These are phyloP conservation scores for Xylaria sp. DNA, from an alignment of 495 filamentous ascomycete species.

Conservation along the genomic window DNA sequence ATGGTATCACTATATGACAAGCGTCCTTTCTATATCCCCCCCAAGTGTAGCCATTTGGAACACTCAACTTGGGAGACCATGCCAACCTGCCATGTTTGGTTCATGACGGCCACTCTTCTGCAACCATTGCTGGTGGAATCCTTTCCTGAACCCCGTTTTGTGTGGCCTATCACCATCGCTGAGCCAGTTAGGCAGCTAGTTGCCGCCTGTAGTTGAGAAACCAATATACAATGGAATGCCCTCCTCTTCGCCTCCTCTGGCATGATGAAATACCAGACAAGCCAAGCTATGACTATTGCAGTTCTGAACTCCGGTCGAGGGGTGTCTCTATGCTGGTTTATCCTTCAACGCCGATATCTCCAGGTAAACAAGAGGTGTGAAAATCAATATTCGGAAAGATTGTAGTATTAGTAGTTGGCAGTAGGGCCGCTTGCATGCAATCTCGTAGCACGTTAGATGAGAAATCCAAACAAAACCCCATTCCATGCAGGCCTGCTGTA, in stretches of 20 bases:
- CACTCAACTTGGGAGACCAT: conserved; percentile 7
- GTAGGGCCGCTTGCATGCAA: conserved; percentile 24
- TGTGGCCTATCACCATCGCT: conserved; percentile 22
- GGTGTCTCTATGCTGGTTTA: conserved; percentile 45
- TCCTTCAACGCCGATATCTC: conserved; percentile 42
- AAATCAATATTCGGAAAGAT: conserved; percentile 40
- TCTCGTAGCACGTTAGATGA: conserved; percentile 29
- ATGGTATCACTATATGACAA: conserved; percentile 17
- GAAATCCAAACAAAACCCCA: conserved; percentile 25
- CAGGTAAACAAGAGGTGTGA: conserved; percentile 40
- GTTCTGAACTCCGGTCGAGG: conserved; percentile 43
- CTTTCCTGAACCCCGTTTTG: conserved; percentile 29
- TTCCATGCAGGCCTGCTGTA: conserved; percentile 25
- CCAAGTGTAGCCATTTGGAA: conserved; percentile 1
- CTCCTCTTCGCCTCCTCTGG: conserved; percentile 11
- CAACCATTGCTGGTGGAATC: conserved; percentile 15
- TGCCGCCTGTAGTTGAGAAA: conserved; percentile 28
- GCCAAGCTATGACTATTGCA: conserved; percentile 38
- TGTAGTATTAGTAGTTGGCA: conserved; percentile 33
- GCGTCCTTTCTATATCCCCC: conserved; percentile 9
- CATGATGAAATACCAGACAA: conserved; percentile 37
- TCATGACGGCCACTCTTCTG: not conserved
- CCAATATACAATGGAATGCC: conserved; percentile 33
- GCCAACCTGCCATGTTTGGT: not conserved
- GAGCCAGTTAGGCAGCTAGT: conserved; percentile 27